Conservation (phyloP, 768 basidiomycete genomes). For the Tylopilus rubrobrunneus region DNA sequence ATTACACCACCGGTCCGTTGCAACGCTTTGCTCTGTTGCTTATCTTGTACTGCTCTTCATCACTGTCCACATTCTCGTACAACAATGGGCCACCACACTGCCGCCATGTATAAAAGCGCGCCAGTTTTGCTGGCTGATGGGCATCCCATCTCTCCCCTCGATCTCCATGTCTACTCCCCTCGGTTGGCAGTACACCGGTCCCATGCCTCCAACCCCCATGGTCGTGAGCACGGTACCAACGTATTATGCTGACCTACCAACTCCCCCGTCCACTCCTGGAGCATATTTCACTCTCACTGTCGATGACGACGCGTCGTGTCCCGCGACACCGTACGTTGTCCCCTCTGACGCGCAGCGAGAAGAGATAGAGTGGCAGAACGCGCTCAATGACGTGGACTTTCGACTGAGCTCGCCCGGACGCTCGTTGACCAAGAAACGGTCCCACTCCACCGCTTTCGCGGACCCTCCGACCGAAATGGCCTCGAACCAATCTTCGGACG, state of each 20-base stretch:
- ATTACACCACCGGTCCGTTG: conserved; percentile 46
- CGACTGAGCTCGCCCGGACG: not conserved
- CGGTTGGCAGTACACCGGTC: conserved; percentile 1
- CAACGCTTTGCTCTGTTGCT: not conserved
- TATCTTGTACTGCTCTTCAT: not conserved
- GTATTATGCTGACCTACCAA: not conserved
- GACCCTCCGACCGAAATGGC: not conserved
- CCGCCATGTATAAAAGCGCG: conserved; percentile 9
- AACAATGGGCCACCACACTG: conserved; percentile 3
- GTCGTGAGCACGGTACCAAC: not conserved
- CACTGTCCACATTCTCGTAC: not conserved
- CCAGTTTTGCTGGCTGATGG: not conserved
- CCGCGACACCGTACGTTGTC: conserved; percentile 8
- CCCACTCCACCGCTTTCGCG: not conserved
- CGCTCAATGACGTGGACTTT: too few species aligned
- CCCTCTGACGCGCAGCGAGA: not conserved
- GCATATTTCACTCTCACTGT: not conserved
- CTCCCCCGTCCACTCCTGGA: conserved; percentile 6
- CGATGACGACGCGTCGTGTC: conserved; percentile 13
- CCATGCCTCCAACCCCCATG: conserved; percentile 8
- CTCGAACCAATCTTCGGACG: not conserved
- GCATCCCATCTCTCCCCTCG: not conserved
- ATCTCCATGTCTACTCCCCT: not conserved
- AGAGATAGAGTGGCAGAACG: not conserved
- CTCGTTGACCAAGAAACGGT: not conserved